A percentile compares a stretch with the other conserved stretches of the same genome.
phyloP scores from a whole-genome alignment of 192 early-diverging fungal species.

The Phlyctochytrium bullatum region DNA sequence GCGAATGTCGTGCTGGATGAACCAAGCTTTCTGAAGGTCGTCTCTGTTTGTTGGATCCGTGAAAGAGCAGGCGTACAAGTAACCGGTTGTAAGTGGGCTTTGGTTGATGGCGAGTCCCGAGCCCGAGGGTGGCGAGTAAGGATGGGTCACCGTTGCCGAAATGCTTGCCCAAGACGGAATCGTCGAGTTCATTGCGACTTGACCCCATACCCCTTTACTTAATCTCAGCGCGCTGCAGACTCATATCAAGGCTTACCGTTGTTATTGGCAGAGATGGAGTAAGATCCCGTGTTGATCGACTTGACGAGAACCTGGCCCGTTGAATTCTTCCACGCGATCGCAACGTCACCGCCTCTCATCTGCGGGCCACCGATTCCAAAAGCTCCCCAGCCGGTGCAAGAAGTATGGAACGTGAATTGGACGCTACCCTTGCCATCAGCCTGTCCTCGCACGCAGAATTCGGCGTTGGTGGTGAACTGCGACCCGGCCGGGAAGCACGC shows the following conservation, averaged over 20 bases:
- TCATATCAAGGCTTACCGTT: no score
- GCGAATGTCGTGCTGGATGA: not conserved
- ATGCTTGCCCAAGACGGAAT: conserved; percentile 16
- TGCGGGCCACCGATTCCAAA: conserved; percentile 20
- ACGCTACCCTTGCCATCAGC: conserved; percentile 22
- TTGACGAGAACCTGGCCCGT: conserved; percentile 11
- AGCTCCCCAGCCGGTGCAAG: conserved; percentile 29
- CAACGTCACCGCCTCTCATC: conserved; percentile 22
- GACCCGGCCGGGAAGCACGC: no score
- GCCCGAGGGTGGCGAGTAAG: not conserved
- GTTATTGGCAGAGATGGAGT: not conserved
- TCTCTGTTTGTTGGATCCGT: conserved; percentile 6
- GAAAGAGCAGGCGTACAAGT: conserved; percentile 22
- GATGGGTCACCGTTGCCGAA: not conserved
- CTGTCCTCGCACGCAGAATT: conserved; percentile 17
- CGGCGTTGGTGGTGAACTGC: no score
- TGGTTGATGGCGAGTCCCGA: conserved; percentile 6
- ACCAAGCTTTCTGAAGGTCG: conserved; percentile 6
- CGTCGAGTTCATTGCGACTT: no score
- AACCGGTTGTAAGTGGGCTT: not conserved
- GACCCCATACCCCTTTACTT: no score
- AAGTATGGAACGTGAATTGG: conserved; percentile 28
- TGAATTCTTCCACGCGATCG: conserved; percentile 25
- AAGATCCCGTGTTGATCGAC: conserved; percentile 4
- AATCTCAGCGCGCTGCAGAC: no score